Evolutionary conservation across 352 stramenopile species (phyloP).

Genomic region (Globisporangium paroecandrum): DNA sequence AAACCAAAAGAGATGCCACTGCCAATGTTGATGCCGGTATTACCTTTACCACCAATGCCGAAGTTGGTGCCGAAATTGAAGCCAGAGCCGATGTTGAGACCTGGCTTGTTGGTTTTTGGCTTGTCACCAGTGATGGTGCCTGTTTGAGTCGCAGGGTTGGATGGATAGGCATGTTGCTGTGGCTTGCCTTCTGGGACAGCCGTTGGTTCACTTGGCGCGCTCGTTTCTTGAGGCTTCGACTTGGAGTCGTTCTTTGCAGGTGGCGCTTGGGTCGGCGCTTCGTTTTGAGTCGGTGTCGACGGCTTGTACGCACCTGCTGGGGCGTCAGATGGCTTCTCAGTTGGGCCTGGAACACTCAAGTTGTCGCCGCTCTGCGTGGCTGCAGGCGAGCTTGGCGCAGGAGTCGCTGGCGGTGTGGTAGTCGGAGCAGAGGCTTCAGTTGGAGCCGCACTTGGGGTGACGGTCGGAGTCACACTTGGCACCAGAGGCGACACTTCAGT

Average conservation of each 20-base stretch:
- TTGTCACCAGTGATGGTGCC: neutral
- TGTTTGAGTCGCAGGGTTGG: neutral
- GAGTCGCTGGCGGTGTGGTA: neutral
- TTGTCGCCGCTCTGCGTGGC: neutral
- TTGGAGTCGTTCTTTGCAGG: neutral
- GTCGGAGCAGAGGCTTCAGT: neutral
- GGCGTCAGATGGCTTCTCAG: neutral
- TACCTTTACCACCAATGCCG: neutral
- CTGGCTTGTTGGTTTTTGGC: neutral
- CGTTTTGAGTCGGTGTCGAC: neutral
- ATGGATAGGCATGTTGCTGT: neutral
- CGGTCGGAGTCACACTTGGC: neutral
- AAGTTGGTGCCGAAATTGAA: neutral
- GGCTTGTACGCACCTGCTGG: neutral
- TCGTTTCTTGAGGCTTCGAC: neutral
- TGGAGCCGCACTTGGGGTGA: neutral
- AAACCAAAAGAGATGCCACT: neutral
- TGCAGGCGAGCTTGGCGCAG: neutral
- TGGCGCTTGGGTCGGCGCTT: neutral
- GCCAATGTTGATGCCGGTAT: neutral
- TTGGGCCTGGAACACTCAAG: neutral
- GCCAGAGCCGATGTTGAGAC: neutral
- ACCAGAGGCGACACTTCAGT: neutral
- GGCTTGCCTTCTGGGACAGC: neutral
- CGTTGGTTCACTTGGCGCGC: neutral